Base-by-base conservation (phyloP, 129 eudicot species). In the Chrysanthemum seticuspe region DNA sequence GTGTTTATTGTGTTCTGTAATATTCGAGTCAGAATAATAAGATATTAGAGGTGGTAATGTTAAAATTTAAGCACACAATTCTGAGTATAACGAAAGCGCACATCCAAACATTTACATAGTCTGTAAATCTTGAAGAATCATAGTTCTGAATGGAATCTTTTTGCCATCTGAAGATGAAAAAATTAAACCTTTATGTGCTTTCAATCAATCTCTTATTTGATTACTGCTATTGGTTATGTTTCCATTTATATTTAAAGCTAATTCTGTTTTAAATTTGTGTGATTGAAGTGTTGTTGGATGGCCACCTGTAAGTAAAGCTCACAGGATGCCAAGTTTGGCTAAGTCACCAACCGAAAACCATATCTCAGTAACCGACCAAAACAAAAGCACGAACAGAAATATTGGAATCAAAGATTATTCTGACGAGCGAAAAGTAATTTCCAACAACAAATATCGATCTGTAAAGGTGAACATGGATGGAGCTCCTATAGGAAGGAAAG, bases 401-500 rank as follows among this genome's bases (percentile, higher is more conserved):
- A 18, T 68, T 65, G 78, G 55, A 74, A 72, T 59, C 54, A 83
- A 77, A 27, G 83, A 72, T 62, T 71, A 51, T 64, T 64, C 81
- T 23, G 81, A 78, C 66, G 95, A 72, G 21, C 74, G 74, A 58
- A 78, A 64, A 57, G 80, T 66, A 62, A 76, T 61, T 18, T 18
- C 62, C 55, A 48, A 25, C 78, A 95, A 77, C 76, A 68, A 74
- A 67, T 95, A 87, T 53, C 81, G 77, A 10, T 88, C 87, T 57
- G 91, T 95, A 36, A 95, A 95, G 85, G 99, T 88, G 68, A 88
- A 90, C 73, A 90, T 95, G 91, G 99, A 95, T 78, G 99, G 99
- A 65, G 74, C 83, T 16, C 80, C 78, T 10, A 90, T 95, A n/a
- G 99, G 99, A 77, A 85, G 99, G 78, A 95, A 95, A 79, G 88